phyloP scores from a whole-genome alignment of 371 early-diverging fungal species.

The Mucor ambiguus region DNA sequence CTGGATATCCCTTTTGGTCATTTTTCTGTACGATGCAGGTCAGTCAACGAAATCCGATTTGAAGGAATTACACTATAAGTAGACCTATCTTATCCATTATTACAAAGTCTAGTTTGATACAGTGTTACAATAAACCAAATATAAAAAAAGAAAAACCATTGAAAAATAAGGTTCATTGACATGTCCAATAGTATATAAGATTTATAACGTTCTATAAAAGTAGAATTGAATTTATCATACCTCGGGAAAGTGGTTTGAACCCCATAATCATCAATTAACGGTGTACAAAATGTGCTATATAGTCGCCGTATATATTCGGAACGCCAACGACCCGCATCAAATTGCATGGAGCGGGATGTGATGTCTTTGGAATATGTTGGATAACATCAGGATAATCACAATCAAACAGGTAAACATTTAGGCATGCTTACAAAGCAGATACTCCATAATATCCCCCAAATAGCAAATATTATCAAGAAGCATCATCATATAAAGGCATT shows the following conservation, averaged over 20 bases:
- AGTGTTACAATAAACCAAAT: background rate
- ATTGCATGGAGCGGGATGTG: background rate
- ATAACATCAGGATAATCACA: background rate
- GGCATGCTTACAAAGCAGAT: background rate
- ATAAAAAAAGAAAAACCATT: background rate
- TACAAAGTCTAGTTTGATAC: background rate
- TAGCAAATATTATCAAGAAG: background rate
- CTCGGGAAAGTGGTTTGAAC: background rate
- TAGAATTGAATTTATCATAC: background rate
- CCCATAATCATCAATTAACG: background rate
- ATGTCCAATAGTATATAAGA: background rate
- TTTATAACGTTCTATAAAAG: background rate
- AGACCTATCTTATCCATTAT: background rate
- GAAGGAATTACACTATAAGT: constrained; percentile 1
- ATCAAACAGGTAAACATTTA: background rate
- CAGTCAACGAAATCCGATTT: constrained; percentile 16
- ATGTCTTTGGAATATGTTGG: background rate
- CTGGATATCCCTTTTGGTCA: constrained; percentile 18
- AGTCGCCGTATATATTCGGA: background rate
- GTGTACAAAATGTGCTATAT: background rate
- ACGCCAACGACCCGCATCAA: background rate
- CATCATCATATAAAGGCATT: background rate
- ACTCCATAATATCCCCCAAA: background rate
- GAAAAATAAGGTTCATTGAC: background rate
- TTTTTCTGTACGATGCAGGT: constrained; percentile 11